These are phyloP conservation scores for Colletotrichum agaves DNA, from an alignment of 2,329 filamentous ascomycete species.

Conservation along the genomic window DNA sequence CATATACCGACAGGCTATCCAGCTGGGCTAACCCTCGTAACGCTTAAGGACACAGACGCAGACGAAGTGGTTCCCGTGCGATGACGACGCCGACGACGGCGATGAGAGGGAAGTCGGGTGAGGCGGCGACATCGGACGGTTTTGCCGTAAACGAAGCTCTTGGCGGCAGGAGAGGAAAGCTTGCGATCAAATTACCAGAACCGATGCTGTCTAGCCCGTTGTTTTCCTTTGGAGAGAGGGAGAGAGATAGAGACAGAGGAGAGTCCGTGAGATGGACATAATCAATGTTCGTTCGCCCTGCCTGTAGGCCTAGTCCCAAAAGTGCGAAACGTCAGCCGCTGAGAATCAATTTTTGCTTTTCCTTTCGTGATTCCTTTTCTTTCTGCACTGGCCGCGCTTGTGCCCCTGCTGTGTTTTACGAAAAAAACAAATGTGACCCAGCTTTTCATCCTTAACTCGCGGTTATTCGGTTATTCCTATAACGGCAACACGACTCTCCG, in stretches of 20 bases:
- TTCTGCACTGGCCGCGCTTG: background rate
- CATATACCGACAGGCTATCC: conserved; percentile 10
- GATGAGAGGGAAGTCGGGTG: background rate
- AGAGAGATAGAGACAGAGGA: no score
- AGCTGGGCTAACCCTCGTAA: conserved; percentile 6
- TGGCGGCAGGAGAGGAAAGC: background rate
- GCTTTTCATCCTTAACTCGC: conserved; percentile 11
- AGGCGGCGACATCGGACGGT: conserved; percentile 17
- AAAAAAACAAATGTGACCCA: background rate
- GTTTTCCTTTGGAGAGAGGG: background rate
- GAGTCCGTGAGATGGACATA: background rate
- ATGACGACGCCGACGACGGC: background rate
- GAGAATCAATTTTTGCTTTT: background rate
- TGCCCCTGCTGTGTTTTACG: background rate
- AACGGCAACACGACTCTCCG: conserved; percentile 62
- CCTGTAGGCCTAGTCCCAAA: conserved; percentile 18
- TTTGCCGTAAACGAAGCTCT: background rate
- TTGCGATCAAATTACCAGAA: background rate
- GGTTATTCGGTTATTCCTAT: conserved; percentile 41
- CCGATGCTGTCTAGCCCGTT: background rate
- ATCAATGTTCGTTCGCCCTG: background rate
- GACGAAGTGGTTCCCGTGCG: background rate
- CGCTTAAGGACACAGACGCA: background rate
- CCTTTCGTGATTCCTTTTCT: conserved; percentile 3
- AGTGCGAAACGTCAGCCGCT: conserved; percentile 8